These are phyloP conservation scores for Epichloe glyceriae DNA, from an alignment of 2,329 filamentous ascomycete genomes.

Conservation along the genomic window DNA sequence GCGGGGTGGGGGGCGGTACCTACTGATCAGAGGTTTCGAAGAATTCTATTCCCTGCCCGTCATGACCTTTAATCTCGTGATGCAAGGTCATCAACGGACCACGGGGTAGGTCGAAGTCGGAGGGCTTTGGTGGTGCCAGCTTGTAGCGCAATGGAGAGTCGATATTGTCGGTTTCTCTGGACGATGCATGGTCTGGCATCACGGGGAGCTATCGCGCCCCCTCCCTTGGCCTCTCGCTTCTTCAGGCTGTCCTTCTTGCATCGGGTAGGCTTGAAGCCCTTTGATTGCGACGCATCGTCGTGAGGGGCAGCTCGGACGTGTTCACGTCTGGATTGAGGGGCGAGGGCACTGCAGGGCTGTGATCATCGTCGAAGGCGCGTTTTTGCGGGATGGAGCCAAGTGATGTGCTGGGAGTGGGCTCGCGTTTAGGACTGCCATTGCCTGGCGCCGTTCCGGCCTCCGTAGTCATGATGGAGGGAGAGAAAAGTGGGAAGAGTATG, in stretches of 20 bases:
- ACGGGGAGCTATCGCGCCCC: slow-evolving; percentile 38
- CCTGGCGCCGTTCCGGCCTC: slow-evolving; percentile 22
- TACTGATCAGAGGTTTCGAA: slow-evolving; percentile 53
- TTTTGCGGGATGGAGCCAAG: slow-evolving; percentile 47
- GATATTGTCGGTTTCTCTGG: slow-evolving; percentile 25
- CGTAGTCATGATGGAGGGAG: background rate
- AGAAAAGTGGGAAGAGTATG: background rate
- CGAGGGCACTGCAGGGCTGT: slow-evolving; percentile 58
- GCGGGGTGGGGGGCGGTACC: slow-evolving; percentile 12
- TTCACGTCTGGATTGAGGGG: slow-evolving; percentile 58
- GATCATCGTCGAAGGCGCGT: slow-evolving; percentile 53
- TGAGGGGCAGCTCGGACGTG: slow-evolving; percentile 23
- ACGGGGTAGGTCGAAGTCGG: slow-evolving; percentile 47
- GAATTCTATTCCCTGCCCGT: slow-evolving; percentile 42
- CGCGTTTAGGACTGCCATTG: slow-evolving; percentile 25
- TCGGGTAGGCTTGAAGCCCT: slow-evolving; percentile 28
- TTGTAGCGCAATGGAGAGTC: slow-evolving; percentile 47
- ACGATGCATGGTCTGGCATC: slow-evolving; percentile 41
- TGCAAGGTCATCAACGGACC: slow-evolving; percentile 44
- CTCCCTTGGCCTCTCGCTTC: slow-evolving; percentile 52
- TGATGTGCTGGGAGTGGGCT: slow-evolving; percentile 26
- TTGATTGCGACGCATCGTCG: slow-evolving; percentile 31
- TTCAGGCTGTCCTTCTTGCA: slow-evolving; percentile 55
- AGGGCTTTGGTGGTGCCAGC: slow-evolving; percentile 47
- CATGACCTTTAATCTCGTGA: slow-evolving; percentile 36